Evolutionary conservation across 2,329 filamentous ascomycete genomes (phyloP).

Genomic region (Claviceps humidiphila): DNA sequence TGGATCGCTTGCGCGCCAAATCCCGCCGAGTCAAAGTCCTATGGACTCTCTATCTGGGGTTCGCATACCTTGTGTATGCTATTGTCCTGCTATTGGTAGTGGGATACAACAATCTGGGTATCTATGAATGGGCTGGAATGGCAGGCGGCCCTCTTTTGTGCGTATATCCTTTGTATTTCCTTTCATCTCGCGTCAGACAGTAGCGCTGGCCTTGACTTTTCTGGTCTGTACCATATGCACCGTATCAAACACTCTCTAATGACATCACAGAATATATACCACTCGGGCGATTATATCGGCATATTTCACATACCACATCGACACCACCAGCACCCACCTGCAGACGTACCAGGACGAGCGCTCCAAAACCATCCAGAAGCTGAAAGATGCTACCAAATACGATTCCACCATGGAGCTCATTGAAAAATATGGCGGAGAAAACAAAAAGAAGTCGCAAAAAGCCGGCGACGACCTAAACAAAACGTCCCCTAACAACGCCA

Average conservation of each 20-base stretch:
- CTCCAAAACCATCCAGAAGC: slow-evolving; percentile 76
- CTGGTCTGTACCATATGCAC: neutral
- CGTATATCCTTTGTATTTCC: slow-evolving; percentile 15
- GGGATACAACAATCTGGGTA: slow-evolving; percentile 65
- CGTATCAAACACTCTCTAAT: neutral
- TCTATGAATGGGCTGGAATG: slow-evolving; percentile 65
- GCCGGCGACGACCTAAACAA: slow-evolving; percentile 3
- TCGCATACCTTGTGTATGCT: slow-evolving; percentile 78
- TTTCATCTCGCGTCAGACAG: too few relatives aligned
- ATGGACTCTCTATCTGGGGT: slow-evolving; percentile 79
- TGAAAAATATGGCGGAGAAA: slow-evolving; percentile 78
- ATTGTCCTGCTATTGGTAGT: slow-evolving; percentile 75
- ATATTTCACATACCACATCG: slow-evolving; percentile 73
- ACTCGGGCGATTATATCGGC: slow-evolving; percentile 52
- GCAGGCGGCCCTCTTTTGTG: slow-evolving; percentile 68
- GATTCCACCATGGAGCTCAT: slow-evolving; percentile 86
- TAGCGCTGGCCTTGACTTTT: neutral
- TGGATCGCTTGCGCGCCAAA: slow-evolving; percentile 59
- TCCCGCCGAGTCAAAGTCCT: slow-evolving; percentile 71
- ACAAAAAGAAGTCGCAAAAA: slow-evolving; percentile 17
- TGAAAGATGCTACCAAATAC: slow-evolving; percentile 92
- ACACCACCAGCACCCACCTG: slow-evolving; percentile 52
- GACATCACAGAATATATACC: slow-evolving; percentile 57
- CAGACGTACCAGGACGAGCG: slow-evolving; percentile 68
- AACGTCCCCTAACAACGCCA: neutral